Conservation (phyloP, 345 rosid species). For the Combretum micranthum region DNA sequence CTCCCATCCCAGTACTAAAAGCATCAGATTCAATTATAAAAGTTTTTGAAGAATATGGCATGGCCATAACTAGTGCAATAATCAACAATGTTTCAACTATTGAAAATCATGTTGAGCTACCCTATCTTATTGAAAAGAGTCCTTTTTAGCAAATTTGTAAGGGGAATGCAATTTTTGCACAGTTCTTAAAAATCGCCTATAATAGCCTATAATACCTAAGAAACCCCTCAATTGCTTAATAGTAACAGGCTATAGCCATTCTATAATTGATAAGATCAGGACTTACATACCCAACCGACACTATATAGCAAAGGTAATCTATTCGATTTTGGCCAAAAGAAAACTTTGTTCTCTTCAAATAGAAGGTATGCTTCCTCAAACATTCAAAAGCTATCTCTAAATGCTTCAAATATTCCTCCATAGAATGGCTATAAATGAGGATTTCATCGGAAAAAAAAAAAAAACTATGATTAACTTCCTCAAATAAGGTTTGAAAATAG, state of each 20-base stretch:
- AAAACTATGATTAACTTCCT: neutral
- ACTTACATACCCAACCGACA: neutral
- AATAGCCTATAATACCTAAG: neutral
- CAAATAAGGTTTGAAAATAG: neutral
- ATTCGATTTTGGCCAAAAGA: neutral
- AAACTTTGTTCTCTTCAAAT: neutral
- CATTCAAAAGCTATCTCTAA: neutral
- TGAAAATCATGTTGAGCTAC: too few species aligned
- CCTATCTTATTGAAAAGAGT: too few species aligned
- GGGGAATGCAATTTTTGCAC: neutral
- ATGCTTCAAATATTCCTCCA: neutral
- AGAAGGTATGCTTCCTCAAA: neutral
- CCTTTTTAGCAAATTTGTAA: neutral
- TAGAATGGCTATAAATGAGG: neutral
- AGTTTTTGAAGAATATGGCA: neutral
- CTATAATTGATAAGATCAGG: neutral
- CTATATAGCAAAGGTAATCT: neutral
- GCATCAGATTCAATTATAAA: neutral
- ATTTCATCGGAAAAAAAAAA: neutral
- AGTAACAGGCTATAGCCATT: neutral
- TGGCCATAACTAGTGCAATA: neutral
- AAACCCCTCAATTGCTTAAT: neutral
- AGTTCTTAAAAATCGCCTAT: neutral
- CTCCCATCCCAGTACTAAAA: neutral
- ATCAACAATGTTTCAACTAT: too few species aligned